Base-by-base conservation (phyloP, 2,329 filamentous ascomycete species). In the Colletotrichum cereale region DNA sequence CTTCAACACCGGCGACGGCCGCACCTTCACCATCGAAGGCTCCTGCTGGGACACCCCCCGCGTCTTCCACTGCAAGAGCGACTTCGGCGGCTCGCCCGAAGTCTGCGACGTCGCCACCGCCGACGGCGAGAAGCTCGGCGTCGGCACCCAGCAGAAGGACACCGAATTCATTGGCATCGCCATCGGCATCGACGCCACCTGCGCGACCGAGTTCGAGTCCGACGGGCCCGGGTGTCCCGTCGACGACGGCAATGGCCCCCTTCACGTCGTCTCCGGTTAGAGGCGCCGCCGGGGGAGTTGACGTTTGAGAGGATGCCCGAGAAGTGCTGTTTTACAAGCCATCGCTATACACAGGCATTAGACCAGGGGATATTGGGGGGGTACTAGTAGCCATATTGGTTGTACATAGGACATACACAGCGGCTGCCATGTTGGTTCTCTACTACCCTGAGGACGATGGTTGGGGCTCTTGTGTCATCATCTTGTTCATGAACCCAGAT, bases 1-100 rank as follows among this genome's bases (percentile, higher is more conserved):
- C 21, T 66, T 50, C 31, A 66, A 66, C 53, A 66, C 53, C 12
- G 62, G 62, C n/a, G 55, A 60, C 62, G 53, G 62, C 53, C 62
- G 62, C 31, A 60, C 62, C 2, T 66, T 66, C 62, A 66, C 53
- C 31, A 60, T 66, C 40, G 62, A 50, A 21, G 62, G 62, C 16
- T 40, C 36, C 62, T 66, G 62, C 62, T 66, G 62, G 62, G 31
- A 66, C 40, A 50, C 29, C 31, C n/a, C 52, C 21, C 62, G 42
- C 24, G 62, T 66, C 3, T 66, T 66, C 12, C 42, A 50, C 40
- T 66, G 62, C 62, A 60, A 66, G 62, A 48, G 52, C 2, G 62
- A 60, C 62, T 60, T 60, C 48, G 62, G 62, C 10, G 62, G 53
- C 53, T 24, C 44, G 10, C 62, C 62, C 7, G 31, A 65, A 4